Evolutionary conservation across 352 stramenopile species (phyloP).

Genomic region (Globisporangium parvum): DNA sequence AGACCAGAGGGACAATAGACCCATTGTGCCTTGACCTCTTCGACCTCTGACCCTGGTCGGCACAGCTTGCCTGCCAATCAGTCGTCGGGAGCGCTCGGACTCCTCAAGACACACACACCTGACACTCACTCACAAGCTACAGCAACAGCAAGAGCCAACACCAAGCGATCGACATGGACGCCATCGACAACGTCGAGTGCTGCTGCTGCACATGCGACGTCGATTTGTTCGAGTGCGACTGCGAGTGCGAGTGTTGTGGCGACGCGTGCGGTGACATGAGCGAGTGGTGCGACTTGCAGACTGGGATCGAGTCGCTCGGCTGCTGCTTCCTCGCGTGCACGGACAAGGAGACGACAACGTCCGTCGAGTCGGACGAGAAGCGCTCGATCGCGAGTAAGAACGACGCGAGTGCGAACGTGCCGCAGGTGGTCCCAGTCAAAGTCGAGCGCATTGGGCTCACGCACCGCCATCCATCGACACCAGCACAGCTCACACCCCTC

Average conservation of each 20-base stretch:
- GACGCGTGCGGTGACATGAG: neutral
- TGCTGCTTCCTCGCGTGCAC: constrained; percentile 5
- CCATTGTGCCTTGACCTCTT: no score
- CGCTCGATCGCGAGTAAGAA: neutral
- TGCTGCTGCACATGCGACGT: constrained; percentile 9
- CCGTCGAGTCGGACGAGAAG: constrained; percentile 3
- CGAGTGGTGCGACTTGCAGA: constrained; percentile 1
- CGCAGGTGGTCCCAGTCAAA: neutral
- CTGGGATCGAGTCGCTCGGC: neutral
- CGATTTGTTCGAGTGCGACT: constrained; percentile 4
- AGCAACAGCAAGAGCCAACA: no score
- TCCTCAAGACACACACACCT: no score
- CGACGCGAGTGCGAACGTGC: neutral
- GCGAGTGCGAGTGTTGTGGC: constrained; percentile 9
- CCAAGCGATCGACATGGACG: neutral
- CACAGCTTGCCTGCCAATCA: no score
- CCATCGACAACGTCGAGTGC: neutral
- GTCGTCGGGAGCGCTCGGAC: no score
- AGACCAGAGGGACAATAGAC: no score
- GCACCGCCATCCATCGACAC: neutral
- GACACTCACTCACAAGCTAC: neutral
- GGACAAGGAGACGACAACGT: neutral
- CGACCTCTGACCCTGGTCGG: no score
- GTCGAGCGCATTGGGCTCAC: constrained; percentile 1
- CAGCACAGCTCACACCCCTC: no score